These are phyloP conservation scores for Dictyostelium firmibasis DNA, from an alignment of 78 protist species.

Conservation along the genomic window DNA sequence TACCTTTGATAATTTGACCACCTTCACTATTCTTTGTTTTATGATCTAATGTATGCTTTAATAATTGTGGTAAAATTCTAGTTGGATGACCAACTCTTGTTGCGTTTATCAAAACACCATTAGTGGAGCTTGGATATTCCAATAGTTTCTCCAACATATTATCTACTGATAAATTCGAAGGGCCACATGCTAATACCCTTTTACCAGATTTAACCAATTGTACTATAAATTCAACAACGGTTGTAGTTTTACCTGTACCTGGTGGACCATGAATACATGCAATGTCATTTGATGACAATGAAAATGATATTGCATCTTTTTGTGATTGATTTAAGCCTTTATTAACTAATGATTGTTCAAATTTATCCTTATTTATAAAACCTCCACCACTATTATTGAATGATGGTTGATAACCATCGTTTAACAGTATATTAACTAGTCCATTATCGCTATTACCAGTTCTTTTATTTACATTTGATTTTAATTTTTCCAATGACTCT, in stretches of 20 bases:
- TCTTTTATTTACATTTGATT: not conserved
- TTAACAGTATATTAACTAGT: not conserved
- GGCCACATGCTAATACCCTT: constrained; percentile 87
- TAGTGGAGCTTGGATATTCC: not conserved
- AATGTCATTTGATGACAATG: constrained; percentile 76
- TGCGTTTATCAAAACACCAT: not conserved
- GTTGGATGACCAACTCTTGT: constrained; percentile 94
- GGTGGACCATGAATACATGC: constrained; percentile 94
- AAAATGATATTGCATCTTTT: constrained; percentile 62
- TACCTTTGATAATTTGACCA: constrained; percentile 20
- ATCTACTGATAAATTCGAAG: constrained; percentile 91
- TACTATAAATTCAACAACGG: constrained; percentile 87
- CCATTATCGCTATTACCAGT: not conserved
- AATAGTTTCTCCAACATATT: constrained; percentile 68
- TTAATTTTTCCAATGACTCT: constrained; percentile 43
- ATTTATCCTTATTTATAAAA: not conserved
- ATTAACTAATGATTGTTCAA: not conserved
- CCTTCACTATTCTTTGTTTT: constrained; percentile 56
- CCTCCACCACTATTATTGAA: not conserved
- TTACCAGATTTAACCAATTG: constrained; percentile 73
- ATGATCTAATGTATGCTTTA: constrained; percentile 79
- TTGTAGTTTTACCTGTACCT: constrained; percentile 92
- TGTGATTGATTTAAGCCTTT: constrained; percentile 71
- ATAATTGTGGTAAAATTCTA: constrained; percentile 79
- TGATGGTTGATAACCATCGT: not conserved